These are phyloP conservation scores for Stachybotrys chartarum DNA, from an alignment of 2,329 filamentous ascomycete species.

Conservation along the genomic window DNA sequence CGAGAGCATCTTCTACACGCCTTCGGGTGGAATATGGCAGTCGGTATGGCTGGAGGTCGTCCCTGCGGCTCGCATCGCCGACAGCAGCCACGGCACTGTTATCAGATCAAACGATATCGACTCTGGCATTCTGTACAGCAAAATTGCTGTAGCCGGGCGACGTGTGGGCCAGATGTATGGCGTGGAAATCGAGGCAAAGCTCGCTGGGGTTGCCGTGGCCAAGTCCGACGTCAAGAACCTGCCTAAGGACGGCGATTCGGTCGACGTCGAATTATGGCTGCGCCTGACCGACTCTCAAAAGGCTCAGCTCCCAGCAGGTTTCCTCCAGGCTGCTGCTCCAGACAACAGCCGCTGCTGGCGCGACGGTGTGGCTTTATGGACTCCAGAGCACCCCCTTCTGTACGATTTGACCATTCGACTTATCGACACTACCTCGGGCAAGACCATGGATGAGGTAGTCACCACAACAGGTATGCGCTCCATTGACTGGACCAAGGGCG, in stretches of 20 bases:
- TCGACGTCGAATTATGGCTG: conserved; percentile 39
- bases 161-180: conserved; percentile 35
- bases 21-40: conserved; percentile 52
- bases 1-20: conserved; percentile 54
- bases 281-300: conserved; percentile 35
- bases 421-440: conserved; percentile 28
- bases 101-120: conserved; percentile 47
- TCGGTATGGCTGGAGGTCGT: conserved; percentile 50
- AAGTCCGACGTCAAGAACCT: conserved; percentile 34
- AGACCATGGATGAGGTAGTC: conserved; percentile 45
- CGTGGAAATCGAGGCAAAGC: conserved; percentile 46
- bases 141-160: conserved; percentile 41
- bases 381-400: conserved; percentile 48
- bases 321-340: conserved; percentile 24
- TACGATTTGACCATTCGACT: conserved; percentile 50
- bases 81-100: conserved; percentile 52
- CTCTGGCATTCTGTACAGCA: conserved; percentile 41
- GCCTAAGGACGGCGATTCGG: conserved; percentile 40
- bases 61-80: conserved; percentile 42
- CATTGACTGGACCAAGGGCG: conserved; percentile 49
- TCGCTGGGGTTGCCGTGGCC: conserved; percentile 40
- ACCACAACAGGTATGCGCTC: conserved; percentile 56
- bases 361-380: conserved; percentile 54
- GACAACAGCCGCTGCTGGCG: conserved; percentile 36
- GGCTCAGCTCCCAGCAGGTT: conserved; percentile 27